Conservation (phyloP, 108 stramenopile species). For the Skeletonema potamos region DNA sequence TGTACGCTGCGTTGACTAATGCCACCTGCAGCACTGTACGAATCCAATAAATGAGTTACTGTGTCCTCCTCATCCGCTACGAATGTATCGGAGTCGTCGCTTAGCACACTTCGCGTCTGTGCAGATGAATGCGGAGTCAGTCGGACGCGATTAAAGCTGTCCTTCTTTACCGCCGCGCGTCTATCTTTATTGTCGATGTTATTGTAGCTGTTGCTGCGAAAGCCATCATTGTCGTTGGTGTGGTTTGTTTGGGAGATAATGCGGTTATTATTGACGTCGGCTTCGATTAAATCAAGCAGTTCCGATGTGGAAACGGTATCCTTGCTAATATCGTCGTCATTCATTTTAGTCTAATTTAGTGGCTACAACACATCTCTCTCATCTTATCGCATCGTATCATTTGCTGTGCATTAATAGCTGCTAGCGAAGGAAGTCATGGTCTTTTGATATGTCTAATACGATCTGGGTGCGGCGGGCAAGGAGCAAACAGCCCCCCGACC, state of each 20-base stretch:
- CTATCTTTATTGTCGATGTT: not conserved
- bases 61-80: not conserved
- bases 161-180: not conserved
- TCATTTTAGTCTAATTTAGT: not conserved
- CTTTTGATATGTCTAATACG: no score
- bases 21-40: not conserved
- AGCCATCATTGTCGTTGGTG: not conserved
- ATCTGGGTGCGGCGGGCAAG: no score
- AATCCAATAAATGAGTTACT: not conserved
- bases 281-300: slow-evolving; percentile 36
- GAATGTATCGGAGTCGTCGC: not conserved
- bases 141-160: not conserved
- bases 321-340: slow-evolving; percentile 15
- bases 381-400: not conserved
- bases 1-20: not conserved
- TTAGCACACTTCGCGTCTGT: not conserved
- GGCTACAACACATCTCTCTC: not conserved
- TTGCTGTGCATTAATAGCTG: no score
- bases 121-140: slow-evolving; percentile 1
- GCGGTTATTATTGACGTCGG: slow-evolving; percentile 4
- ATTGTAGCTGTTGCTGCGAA: not conserved
- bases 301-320: slow-evolving; percentile 26
- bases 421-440: no score
- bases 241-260: not conserved
- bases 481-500: no score